Conservation (phyloP, 352 stramenopile species). For the Globisporangium cederbergense region DNA sequence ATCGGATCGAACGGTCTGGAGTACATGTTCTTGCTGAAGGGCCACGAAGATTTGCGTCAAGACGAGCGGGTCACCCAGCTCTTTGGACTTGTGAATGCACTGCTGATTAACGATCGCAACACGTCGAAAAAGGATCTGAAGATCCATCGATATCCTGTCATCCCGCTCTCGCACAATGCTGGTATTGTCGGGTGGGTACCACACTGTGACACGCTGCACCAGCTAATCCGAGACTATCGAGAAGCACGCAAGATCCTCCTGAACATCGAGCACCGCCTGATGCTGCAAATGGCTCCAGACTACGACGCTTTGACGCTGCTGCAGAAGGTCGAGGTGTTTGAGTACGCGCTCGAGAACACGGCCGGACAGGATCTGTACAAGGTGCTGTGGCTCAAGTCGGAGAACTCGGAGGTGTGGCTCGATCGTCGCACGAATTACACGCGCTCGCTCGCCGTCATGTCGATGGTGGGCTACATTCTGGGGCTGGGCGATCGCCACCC, state of each 20-base stretch:
- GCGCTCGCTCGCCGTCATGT: conserved; percentile 97
- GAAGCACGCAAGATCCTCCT: conserved; percentile 89
- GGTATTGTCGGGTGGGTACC: conserved; percentile 98
- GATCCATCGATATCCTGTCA: conserved; percentile 98
- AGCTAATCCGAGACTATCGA: conserved; percentile 94
- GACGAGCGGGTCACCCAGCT: conserved; percentile 99
- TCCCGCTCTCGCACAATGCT: conserved; percentile 97
- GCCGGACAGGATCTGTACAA: conserved; percentile 97
- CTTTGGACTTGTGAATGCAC: conserved; percentile 99
- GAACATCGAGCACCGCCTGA: conserved; percentile 93
- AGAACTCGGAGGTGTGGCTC: conserved; percentile 98
- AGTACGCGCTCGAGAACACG: conserved; percentile 91
- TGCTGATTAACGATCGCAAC: conserved; percentile 95
- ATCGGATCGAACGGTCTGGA: conserved; percentile 95
- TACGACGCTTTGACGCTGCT: conserved; percentile 96
- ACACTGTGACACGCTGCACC: conserved; percentile 98
- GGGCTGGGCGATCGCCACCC: conserved; percentile 98
- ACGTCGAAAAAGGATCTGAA: conserved; percentile 97
- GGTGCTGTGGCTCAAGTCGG: conserved; percentile 94
- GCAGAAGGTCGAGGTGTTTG: conserved; percentile 99
- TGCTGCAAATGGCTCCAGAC: conserved; percentile 88
- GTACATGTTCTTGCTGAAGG: conserved; percentile 99
- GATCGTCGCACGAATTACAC: conserved; percentile 98
- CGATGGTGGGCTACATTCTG: conserved; percentile 98
- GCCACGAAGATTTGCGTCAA: conserved; percentile 98